Evolutionary conservation across 2,329 filamentous ascomycete genomes (phyloP).

Genomic region (Bipolaris oryzae): DNA sequence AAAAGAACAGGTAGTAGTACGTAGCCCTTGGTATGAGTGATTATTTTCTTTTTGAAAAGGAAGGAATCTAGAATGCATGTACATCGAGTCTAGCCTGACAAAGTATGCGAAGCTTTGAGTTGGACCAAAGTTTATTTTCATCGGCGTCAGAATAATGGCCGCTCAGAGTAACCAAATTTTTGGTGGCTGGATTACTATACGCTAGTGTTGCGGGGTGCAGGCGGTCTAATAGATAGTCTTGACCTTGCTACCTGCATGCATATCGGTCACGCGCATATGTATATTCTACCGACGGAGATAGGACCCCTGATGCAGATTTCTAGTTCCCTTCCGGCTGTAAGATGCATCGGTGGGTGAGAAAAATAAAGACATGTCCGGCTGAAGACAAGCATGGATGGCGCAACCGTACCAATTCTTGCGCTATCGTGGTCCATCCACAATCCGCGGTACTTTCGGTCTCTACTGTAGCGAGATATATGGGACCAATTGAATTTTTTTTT

Average conservation of each 20-base stretch:
- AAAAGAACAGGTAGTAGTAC: neutral
- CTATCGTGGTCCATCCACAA: no score
- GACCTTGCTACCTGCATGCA: neutral
- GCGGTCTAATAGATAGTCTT: neutral
- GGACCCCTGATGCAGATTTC: neutral
- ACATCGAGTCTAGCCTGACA: no score
- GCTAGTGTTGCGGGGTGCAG: conserved; percentile 3
- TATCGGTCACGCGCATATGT: conserved; percentile 1
- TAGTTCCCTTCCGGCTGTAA: neutral
- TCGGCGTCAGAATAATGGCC: conserved; percentile 4
- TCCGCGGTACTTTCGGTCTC: neutral
- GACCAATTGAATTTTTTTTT: neutral
- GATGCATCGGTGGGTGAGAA: neutral
- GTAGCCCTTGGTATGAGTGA: no score
- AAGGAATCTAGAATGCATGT: neutral
- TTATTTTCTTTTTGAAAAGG: no score
- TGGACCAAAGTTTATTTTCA: neutral
- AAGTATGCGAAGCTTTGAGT: neutral
- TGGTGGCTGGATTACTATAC: neutral
- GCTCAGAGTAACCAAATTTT: neutral
- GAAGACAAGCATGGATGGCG: neutral
- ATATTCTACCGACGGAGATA: neutral
- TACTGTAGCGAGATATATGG: neutral
- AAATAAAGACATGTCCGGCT: neutral
- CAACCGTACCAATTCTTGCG: neutral